phyloP scores from a whole-genome alignment of 176 grass and related monocot genomes.

The Hordeum marinum region DNA sequence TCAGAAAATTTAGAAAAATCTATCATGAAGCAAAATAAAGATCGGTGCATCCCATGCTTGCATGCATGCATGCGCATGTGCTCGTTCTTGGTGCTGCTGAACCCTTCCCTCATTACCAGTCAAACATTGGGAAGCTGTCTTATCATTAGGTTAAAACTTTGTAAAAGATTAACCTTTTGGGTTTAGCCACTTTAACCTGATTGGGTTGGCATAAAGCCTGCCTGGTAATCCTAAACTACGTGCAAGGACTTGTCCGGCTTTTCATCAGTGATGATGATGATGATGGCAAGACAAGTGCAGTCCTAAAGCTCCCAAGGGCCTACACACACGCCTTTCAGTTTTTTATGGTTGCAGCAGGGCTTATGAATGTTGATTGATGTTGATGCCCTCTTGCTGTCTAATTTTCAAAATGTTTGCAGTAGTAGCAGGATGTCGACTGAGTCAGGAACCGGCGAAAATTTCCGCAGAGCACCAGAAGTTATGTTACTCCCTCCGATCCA shows the following conservation, averaged over 20 bases:
- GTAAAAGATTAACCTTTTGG: constrained; percentile 38
- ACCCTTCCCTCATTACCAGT: constrained; percentile 28
- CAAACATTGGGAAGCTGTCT: constrained; percentile 53
- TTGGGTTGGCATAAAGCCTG: constrained; percentile 53
- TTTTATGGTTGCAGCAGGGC: constrained; percentile 24
- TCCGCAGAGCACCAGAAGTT: neutral
- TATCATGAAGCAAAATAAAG: constrained; percentile 18
- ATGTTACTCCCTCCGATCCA: neutral
- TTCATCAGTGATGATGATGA: constrained; percentile 27
- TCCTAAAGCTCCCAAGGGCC: constrained; percentile 29
- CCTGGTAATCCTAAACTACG: constrained; percentile 32
- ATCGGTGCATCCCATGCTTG: constrained; percentile 20
- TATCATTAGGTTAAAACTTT: constrained; percentile 35
- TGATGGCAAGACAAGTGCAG: constrained; percentile 40
- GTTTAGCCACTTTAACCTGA: constrained; percentile 51
- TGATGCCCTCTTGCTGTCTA: neutral
- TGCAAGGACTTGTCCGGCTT: constrained; percentile 44
- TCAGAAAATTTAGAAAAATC: neutral
- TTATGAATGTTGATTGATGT: constrained; percentile 21
- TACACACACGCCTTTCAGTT: constrained; percentile 29
- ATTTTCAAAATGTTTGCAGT: neutral
- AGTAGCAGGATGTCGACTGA: neutral
- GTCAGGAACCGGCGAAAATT: neutral
- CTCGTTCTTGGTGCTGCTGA: constrained; percentile 28
- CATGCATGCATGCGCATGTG: constrained; percentile 34